phyloP scores from a whole-genome alignment of 805 yeast genomes.

The Metschnikowia sp. region DNA sequence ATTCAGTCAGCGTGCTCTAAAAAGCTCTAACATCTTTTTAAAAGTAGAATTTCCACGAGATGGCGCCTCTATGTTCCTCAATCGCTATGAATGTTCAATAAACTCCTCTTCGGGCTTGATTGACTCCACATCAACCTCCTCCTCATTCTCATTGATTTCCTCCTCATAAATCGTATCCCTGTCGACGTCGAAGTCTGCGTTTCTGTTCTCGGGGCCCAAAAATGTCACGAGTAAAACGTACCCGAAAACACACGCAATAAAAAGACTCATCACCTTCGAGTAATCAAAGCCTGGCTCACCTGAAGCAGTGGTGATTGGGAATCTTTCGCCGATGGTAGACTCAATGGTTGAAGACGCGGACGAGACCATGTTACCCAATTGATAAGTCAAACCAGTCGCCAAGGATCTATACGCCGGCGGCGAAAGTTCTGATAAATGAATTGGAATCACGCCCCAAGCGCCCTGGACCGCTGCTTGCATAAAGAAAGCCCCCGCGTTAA shows the following conservation, averaged over 20 bases:
- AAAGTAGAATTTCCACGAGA: not conserved
- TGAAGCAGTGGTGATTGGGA: slow-evolving; percentile 41
- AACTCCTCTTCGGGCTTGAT: slow-evolving; percentile 5
- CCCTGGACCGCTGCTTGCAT: slow-evolving; percentile 67
- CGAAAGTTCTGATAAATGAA: slow-evolving; percentile 62
- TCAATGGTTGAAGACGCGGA: slow-evolving; percentile 75
- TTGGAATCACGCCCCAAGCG: slow-evolving; percentile 71
- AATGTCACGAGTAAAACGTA: slow-evolving; percentile 46
- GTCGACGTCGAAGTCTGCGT: slow-evolving; percentile 16
- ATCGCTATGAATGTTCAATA: not conserved
- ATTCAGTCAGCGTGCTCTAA: too few relatives aligned
- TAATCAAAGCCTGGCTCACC: slow-evolving; percentile 44
- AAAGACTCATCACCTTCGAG: slow-evolving; percentile 66
- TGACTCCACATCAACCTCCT: slow-evolving; percentile 5
- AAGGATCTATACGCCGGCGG: slow-evolving; percentile 16
- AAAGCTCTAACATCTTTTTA: not conserved
- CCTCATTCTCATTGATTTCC: slow-evolving; percentile 7
- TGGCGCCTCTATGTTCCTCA: not conserved
- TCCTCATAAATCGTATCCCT: slow-evolving; percentile 13
- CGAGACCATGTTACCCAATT: slow-evolving; percentile 69
- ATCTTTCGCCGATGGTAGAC: slow-evolving; percentile 53
- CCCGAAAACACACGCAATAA: slow-evolving; percentile 63
- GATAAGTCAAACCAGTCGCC: slow-evolving; percentile 46
- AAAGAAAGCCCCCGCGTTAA: slow-evolving; percentile 60
- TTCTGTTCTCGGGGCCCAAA: slow-evolving; percentile 55